Percentiles rank a stretch among this genome's conserved stretches.
Evolutionary conservation across 306 rosid species (phyloP).

Genomic region (Lathyrus oleraceus): DNA sequence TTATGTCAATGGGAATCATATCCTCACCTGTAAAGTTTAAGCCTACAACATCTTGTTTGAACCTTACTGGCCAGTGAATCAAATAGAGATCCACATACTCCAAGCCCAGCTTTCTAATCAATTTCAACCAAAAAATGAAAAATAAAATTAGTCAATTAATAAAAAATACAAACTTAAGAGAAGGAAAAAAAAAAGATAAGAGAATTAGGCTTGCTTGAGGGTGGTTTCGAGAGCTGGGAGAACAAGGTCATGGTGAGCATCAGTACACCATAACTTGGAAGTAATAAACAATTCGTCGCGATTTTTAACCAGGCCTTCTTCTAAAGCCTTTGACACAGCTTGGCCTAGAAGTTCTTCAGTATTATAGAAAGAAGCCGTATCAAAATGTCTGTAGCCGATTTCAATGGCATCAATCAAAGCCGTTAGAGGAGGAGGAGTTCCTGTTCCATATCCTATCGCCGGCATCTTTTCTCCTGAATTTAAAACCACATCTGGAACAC

Average conservation of each 20-base stretch:
- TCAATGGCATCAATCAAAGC: conserved; percentile 24
- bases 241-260: conserved; percentile 48
- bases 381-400: conserved; percentile 35
- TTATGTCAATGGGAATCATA: conserved; percentile 41
- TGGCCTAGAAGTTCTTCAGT: conserved; percentile 33
- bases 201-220: conserved; percentile 28
- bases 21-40: conserved; percentile 17
- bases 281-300: conserved; percentile 48
- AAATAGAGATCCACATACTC: conserved; percentile 17
- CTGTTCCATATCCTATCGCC: conserved; percentile 26
- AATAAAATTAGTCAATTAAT: not conserved
- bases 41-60: conserved; percentile 29
- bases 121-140: not conserved
- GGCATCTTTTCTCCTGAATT: conserved; percentile 36
- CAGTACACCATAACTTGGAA: conserved; percentile 43
- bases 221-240: conserved; percentile 47
- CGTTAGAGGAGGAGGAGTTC: not conserved
- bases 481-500: conserved; percentile 9
- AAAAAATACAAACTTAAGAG: not conserved
- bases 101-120: conserved; percentile 32
- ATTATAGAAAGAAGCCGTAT: conserved; percentile 34
- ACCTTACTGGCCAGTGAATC: conserved; percentile 24
- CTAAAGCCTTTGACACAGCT: conserved; percentile 29
- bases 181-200: not conserved
- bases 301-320: conserved; percentile 42